Base-by-base conservation (phyloP, 257 asterid species). In the Echium plantagineum region DNA sequence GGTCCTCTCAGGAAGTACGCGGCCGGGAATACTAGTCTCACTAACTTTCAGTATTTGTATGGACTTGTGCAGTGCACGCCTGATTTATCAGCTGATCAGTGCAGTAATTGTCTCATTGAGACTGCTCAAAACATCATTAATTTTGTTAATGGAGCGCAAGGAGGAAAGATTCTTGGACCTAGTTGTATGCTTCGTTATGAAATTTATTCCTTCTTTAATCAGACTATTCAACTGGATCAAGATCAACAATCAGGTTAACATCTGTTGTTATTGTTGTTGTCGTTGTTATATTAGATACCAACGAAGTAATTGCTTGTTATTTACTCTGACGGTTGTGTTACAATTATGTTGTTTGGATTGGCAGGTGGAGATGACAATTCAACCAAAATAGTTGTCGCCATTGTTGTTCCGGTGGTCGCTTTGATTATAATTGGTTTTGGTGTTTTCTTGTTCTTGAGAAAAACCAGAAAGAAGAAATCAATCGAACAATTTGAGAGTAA, bases 51-150 rank as follows among this genome's bases (percentile, higher is more conserved):
- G 61, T 0, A 31, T 6, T 61, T 71, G 1, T 60, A 9, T 61
- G 74, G 61, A 0, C 57, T 63, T 12, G 57, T 24, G 55, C 76
- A 71, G 67, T 75, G 77, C 21, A 75, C 73, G 6, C 77, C 80
- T 5, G 80, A 75, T 59, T 56, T 75, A n/a, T 58, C 73, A 0
- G 21, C 7, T 0, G 58, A 6, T 3, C 26, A 21, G 28, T 75
- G 80, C 53, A 26, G 38, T 7, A 15, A 9, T 46, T 75, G 80
- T 48, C 68, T 76, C 8, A 63, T 17, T 1, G 6, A 7, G 0
- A 66, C 72, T 21, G 42, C 46, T 21, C 12, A 3, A 10, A 0
- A 4, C 5, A 21, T 69, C 52, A 38, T 59, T 6, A 6, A 0
- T 0, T 75, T 64, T 15, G 63, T 63, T 28, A 20, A 55, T 42